A percentile compares a stretch with the other conserved stretches of the same genome.
phyloP scores from a whole-genome alignment of 495 filamentous ascomycete genomes.

The Oleoguttula mirabilis region DNA sequence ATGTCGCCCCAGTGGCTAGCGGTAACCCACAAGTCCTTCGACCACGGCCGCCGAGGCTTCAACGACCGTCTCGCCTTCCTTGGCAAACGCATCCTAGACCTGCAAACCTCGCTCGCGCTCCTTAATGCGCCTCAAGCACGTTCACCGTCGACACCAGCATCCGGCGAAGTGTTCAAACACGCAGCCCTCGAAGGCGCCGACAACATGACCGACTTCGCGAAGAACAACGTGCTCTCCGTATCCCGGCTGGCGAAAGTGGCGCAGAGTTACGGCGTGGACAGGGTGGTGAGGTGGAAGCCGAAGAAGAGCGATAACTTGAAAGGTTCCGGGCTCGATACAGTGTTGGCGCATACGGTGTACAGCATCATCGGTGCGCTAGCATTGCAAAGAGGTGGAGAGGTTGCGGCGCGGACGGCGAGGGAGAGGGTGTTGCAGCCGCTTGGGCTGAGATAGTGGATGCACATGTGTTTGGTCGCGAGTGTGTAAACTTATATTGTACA shows the following conservation, averaged over 20 bases:
- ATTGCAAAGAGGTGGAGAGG: conserved; percentile 68
- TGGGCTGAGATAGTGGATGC: conserved; percentile 27
- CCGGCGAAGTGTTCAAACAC: conserved; percentile 50
- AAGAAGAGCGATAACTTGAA: conserved; percentile 61
- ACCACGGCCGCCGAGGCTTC: conserved; percentile 84
- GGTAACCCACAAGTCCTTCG: conserved; percentile 96
- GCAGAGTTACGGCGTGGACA: conserved; percentile 51
- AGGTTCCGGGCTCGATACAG: conserved; percentile 55
- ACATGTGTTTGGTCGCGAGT: no score
- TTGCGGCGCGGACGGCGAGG: conserved; percentile 59
- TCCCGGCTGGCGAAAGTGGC: conserved; percentile 54
- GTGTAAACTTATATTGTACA: no score
- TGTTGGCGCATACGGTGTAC: conserved; percentile 65
- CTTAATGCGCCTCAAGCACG: conserved; percentile 36
- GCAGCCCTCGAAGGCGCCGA: conserved; percentile 58
- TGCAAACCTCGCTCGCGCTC: conserved; percentile 65
- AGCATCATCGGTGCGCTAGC: conserved; percentile 80
- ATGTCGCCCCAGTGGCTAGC: conserved; percentile 67
- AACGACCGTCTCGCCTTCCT: conserved; percentile 88
- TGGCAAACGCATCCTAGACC: conserved; percentile 72
- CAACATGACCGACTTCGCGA: conserved; percentile 48
- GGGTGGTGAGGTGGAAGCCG: conserved; percentile 80
- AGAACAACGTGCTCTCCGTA: conserved; percentile 43
- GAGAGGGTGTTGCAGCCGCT: conserved; percentile 57
- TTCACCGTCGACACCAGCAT: conserved; percentile 5